Percentiles rank a stretch among this genome's conserved stretches.
These are phyloP conservation scores for Venturia asperata DNA, from an alignment of 2,329 filamentous ascomycete genomes.

Conservation along the genomic window DNA sequence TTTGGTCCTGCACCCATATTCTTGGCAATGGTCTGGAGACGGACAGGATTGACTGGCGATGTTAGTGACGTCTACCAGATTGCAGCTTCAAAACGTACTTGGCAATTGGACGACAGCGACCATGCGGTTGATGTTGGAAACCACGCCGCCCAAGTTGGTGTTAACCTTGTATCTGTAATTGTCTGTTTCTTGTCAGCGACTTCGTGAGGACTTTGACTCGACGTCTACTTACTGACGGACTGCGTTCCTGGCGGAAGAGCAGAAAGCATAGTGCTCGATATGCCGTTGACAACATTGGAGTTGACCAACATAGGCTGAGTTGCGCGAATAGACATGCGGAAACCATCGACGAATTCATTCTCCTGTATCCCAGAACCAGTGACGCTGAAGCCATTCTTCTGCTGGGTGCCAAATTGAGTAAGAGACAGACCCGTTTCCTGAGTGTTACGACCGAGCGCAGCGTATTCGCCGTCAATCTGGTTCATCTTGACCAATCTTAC, in stretches of 20 bases:
- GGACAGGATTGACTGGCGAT: conserved; percentile 28
- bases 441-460: conserved; percentile 34
- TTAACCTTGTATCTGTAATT: conserved; percentile 32
- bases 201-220: no score
- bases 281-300: conserved; percentile 31
- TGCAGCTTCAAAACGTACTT: conserved; percentile 23
- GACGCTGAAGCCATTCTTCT: conserved; percentile 27
- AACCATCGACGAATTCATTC: conserved; percentile 34
- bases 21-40: conserved; percentile 33
- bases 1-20: conserved; percentile 28
- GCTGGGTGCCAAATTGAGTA: conserved; percentile 29
- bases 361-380: conserved; percentile 33
- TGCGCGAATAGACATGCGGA: conserved; percentile 32
- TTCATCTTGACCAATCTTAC: conserved; percentile 32
- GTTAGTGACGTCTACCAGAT: conserved; percentile 19
- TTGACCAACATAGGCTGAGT: conserved; percentile 33
- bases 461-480: conserved; percentile 33
- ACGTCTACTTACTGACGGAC: conserved; percentile 27
- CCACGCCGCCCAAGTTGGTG: conserved; percentile 31
- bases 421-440: conserved; percentile 30
- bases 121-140: conserved; percentile 30
- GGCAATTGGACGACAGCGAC: conserved; percentile 34
- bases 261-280: conserved; percentile 30
- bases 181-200: conserved; percentile 22
- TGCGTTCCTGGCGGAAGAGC: conserved; percentile 27